Evolutionary conservation across 2,329 filamentous ascomycete species (phyloP), one percentile per base, ranked within the genome.

Genomic region (Chaetomiaceae sp.): DNA sequence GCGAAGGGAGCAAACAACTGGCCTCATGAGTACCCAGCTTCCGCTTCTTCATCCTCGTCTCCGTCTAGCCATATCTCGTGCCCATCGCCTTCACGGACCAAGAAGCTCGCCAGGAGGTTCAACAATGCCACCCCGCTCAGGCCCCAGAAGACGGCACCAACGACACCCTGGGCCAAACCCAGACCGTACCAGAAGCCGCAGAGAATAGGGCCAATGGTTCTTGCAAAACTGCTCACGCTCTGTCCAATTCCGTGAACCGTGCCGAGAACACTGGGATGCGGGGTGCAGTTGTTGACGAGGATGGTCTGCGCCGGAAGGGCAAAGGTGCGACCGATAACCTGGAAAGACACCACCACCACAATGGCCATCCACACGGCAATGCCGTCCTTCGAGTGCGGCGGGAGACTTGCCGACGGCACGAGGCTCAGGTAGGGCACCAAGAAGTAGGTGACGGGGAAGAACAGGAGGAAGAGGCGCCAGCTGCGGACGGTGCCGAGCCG

Each of bases 321-420:
- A 56, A 90, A 88, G 0, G 86, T 91, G 22, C 86, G 74, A 0
- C 82, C 85, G 4, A 83, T 70, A 14, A 88, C 85, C 60, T 90
- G 86, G 8, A 88, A 61, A 14, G 79, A 18, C 2, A 89, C 68
- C 1, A 88, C 77, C 3, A 70, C 63, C 0, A 74, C 72, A 15
- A 89, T 81, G 2, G 79, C 75, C 0, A 75, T 55, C 86, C 85
- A 89, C 8, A 88, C 69, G 33, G 68, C 65, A 8, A 71, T 41
- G 0, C 81, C 81, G 2, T 73, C 71, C 38, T 77, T 77, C 30
- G 67, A 60, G 6, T 68, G 69, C 1, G 79, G 78, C 2, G 71
- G 68, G 2, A 70, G 65, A 1, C 74, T 59, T 33, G 68, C 50
- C 30, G 76, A 77, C 0, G 83, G 85, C 1, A 89, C 71, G 24